These are phyloP conservation scores for Aphanomyces invadans DNA, from an alignment of 352 stramenopile species.

Conservation along the genomic window DNA sequence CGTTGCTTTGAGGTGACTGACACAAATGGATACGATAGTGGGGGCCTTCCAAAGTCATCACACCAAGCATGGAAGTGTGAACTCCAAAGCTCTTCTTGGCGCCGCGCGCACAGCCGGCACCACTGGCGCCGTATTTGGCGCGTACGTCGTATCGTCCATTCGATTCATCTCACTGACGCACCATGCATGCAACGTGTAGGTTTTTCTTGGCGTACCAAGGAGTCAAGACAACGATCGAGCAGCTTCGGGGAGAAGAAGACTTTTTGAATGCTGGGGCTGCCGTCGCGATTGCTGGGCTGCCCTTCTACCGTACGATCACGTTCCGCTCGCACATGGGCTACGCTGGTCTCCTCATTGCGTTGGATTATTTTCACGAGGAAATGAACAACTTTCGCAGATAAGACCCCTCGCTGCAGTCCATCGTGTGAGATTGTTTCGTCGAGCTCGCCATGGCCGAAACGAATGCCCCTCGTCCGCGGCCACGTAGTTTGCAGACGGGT, in stretches of 20 bases:
- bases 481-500: too few species aligned
- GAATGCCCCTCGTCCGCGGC: too few species aligned
- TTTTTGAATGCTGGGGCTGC: constrained; percentile 51
- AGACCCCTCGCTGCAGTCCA: neutral
- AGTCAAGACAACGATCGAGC: constrained; percentile 59
- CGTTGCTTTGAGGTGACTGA: too few species aligned
- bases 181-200: constrained; percentile 30
- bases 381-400: constrained; percentile 50
- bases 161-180: too few species aligned
- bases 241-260: constrained; percentile 49
- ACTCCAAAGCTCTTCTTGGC: constrained; percentile 37
- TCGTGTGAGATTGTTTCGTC: neutral
- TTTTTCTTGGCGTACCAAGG: constrained; percentile 77
- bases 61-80: constrained; percentile 45
- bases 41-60: constrained; percentile 53
- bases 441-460: neutral
- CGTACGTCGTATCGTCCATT: neutral
- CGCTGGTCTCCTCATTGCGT: constrained; percentile 60
- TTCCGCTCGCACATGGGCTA: constrained; percentile 73
- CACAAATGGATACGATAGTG: constrained; percentile 30
- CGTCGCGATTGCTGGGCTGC: constrained; percentile 37
- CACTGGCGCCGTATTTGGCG: constrained; percentile 45
- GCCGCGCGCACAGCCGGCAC: constrained; percentile 45
- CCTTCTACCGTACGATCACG: constrained; percentile 51
- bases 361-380: constrained; percentile 78